Base-by-base conservation (phyloP, 169 alveolate species). In the Neospora caninum region DNA sequence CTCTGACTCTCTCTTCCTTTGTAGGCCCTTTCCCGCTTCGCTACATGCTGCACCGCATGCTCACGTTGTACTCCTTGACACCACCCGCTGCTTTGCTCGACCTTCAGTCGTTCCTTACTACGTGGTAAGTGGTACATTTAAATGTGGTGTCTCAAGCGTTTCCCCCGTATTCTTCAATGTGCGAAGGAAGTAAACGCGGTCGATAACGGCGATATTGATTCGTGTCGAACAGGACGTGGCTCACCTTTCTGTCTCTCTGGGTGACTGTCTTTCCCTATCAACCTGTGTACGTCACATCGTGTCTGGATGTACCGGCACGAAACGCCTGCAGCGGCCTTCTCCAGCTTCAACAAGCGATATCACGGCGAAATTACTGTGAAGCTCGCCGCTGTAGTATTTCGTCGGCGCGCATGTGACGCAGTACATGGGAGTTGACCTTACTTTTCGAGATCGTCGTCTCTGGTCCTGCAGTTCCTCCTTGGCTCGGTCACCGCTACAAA, bases 11-110 rank as follows among this genome's bases (percentile, higher is more conserved):
- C 20, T 78, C 4, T 78, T 0, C n/a, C 34, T 4, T 78, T 4
- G 53, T 34, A 78, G 87, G 87, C 31, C 27, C 41, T 0, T 78
- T 78, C 34, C 87, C 87, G 20, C 87, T 7, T 39, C 87, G 87
- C 27, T 45, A 22, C 43, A 34, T 78, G 20, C n/a, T 78, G 45
- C 87, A 38, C 4, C 0, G 53, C 53, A 78, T 78, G 87, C 34
- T 78, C 87, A 78, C 27, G 87, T 45, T 78, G 27, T 78, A 78
- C 45, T 39, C 45, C 6, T 34, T 39, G 53, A 78, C 87, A 38
- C 87, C 87, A 39, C 87, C 87, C 27, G 43, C 87, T 38, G 87
- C 87, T 38, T 34, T 78, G 87, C 41, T 31, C 18, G 87, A 78
- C 2, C 87, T 78, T 78, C 87, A 39, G 53, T 16, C 87, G 27